These are phyloP conservation scores for Gremmenia infestans DNA, from an alignment of 2,329 filamentous ascomycete genomes.

Conservation along the genomic window DNA sequence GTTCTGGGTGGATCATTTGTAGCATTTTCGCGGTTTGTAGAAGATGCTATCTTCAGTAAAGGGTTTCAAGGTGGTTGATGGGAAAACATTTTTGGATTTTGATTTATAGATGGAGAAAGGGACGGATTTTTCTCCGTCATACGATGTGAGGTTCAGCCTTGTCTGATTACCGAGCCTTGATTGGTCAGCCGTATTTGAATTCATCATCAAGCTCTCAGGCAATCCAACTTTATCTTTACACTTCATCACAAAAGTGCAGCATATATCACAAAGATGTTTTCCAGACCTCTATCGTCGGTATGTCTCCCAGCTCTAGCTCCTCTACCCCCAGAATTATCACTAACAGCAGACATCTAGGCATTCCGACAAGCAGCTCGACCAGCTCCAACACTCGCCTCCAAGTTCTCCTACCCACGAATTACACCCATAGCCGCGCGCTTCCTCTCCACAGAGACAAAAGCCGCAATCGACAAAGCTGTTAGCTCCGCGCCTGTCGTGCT, in stretches of 20 bases:
- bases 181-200: slow-evolving; percentile 25
- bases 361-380: slow-evolving; percentile 42
- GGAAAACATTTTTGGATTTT: not conserved
- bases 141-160: slow-evolving; percentile 14
- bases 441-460: slow-evolving; percentile 72
- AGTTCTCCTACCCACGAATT: slow-evolving; percentile 26
- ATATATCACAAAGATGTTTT: slow-evolving; percentile 21
- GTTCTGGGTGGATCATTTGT: slow-evolving; percentile 14
- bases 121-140: not conserved
- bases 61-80: slow-evolving; percentile 2
- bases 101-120: not conserved
- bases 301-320: not conserved
- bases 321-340: not conserved
- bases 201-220: slow-evolving; percentile 11
- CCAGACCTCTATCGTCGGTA: slow-evolving; percentile 28
- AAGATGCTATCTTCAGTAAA: not conserved
- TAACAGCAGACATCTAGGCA: slow-evolving; percentile 32
- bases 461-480: slow-evolving; percentile 88
- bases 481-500: slow-evolving; percentile 85
- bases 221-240: not conserved
- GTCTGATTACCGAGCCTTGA: slow-evolving; percentile 18
- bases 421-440: slow-evolving; percentile 45
- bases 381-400: slow-evolving; percentile 20
- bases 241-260: not conserved
- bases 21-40: slow-evolving; percentile 13